phyloP scores from a whole-genome alignment of 1,284 basidiomycete species.

The Sparassis latifolia region DNA sequence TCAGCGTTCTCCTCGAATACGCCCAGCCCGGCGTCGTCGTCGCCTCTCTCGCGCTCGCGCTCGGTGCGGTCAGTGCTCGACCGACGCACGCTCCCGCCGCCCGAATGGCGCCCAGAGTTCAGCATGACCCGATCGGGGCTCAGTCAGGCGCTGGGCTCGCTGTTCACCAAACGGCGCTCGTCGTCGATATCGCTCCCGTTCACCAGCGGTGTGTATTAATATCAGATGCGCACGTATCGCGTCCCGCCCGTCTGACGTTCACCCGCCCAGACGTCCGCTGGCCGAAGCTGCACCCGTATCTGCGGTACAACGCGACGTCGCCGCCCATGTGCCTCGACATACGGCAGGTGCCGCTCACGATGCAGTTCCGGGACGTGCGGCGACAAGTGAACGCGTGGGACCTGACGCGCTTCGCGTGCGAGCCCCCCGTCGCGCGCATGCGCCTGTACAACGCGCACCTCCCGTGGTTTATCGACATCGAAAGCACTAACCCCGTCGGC shows the following conservation, averaged over 20 bases:
- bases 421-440: constrained; percentile 39
- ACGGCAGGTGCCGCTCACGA: constrained; percentile 23
- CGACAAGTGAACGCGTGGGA: constrained; percentile 32
- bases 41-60: constrained; percentile 12
- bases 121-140: constrained; percentile 21
- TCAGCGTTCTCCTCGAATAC: constrained; percentile 14
- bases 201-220: constrained; percentile 10
- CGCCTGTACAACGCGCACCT: constrained; percentile 43
- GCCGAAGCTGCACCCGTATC: constrained; percentile 27
- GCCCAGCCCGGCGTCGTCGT: constrained; percentile 12
- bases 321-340: constrained; percentile 30
- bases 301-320: constrained; percentile 25
- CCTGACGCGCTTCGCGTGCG: constrained; percentile 37
- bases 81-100: constrained; percentile 22
- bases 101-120: constrained; percentile 31
- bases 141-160: constrained; percentile 14
- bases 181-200: constrained; percentile 12
- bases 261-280: constrained; percentile 2
- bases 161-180: constrained; percentile 18
- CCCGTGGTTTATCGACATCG: constrained; percentile 55
- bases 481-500: constrained; percentile 36
- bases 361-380: constrained; percentile 36
- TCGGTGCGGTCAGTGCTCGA: constrained; percentile 17
- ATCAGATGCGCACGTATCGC: not conserved
- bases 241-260: not conserved